Evolutionary conservation across 75 land plant species (phyloP), one percentile per base, ranked within the genome.

Genomic region (Chamaecyparis obtusa): DNA sequence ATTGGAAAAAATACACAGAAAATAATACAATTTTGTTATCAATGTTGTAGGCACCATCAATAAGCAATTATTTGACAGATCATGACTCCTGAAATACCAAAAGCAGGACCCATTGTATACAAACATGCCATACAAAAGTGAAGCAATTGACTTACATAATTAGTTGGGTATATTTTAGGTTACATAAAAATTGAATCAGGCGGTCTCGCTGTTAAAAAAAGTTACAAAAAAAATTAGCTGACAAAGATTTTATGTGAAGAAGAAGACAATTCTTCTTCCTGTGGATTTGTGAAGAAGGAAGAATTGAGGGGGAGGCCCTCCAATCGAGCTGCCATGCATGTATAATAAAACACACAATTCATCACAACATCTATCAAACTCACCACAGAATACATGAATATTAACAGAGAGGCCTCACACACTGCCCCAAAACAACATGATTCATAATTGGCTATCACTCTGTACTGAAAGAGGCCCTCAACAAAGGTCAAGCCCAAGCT

Each of bases 51-150:
- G 4, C 17, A 57, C 16, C 21, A 17, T 57, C 64, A 48, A 57
- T 19, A 64, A 5, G 24, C 5, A 64, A 64, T 64, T 24, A 39
- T 10, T 30, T 67, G 48, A 86, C 36, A 74, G 56, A 81, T 92
- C 83, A 92, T 64, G 43, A 90, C 93, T 30, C 88, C 90, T 57
- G 93, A 90, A 41, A 92, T 83, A 64, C 93, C 93, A 54, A 87
- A 92, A 39, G 87, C 87, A n/a, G 90, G 90, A 11, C 93, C 92
- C 43, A 91, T 11, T 51, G 54, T 51, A 13, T 11, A 51, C 14
- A 51, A 51, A 51, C 11, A 51, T 51, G 54, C 54, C 54, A 51
- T 51, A 51, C 15, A 51, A 51, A 48, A 51, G 15, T 51, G 54
- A 51, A 51, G 54, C 54, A 51, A 39, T 13, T 13, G 54, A 51